phyloP scores from a whole-genome alignment of 306 rosid species.

The Cicer yamashitae region DNA sequence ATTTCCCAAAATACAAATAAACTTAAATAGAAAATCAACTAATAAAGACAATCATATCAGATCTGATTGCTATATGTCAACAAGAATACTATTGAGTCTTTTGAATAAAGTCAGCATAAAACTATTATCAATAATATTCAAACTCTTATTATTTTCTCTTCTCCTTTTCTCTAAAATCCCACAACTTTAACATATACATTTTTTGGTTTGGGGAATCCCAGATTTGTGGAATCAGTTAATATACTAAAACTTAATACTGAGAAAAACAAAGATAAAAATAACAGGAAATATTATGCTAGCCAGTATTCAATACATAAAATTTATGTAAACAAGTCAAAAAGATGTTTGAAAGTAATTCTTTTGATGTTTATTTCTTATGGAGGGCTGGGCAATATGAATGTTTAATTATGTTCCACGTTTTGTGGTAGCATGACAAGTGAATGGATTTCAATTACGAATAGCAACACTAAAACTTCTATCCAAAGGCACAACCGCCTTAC shows the following conservation, averaged over 20 bases:
- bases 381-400: slow-evolving; percentile 17
- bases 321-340: background rate
- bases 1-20: no score
- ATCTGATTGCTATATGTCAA: no score
- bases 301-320: slow-evolving; percentile 9
- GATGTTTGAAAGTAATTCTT: slow-evolving; percentile 20
- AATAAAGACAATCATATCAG: no score
- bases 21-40: no score
- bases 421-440: background rate
- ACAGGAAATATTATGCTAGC: background rate
- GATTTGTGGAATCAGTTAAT: background rate
- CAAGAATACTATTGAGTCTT: no score
- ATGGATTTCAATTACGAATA: slow-evolving; percentile 27
- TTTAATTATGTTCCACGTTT: background rate
- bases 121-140: no score
- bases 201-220: slow-evolving; percentile 31
- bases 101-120: no score
- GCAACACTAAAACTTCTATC: slow-evolving; percentile 27
- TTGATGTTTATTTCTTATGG: background rate
- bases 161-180: no score
- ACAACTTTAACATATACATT: background rate
- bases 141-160: no score
- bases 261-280: no score
- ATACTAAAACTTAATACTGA: background rate
- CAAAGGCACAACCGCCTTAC: slow-evolving; percentile 14